Evolutionary conservation across 805 yeast species (phyloP).

Genomic region (Gaillardinia entomophila): DNA sequence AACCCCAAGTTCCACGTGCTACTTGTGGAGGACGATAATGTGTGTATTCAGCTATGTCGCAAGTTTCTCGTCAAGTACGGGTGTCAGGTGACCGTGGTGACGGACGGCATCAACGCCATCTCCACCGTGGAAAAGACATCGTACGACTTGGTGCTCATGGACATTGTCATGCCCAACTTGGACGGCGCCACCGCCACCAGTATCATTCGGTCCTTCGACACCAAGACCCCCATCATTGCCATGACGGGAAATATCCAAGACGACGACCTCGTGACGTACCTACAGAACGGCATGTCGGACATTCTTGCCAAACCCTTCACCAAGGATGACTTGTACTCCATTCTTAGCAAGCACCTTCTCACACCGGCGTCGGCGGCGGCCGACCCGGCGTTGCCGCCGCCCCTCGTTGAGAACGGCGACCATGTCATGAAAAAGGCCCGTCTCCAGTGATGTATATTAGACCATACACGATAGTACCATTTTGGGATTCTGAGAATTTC

Average conservation of each 20-base stretch:
- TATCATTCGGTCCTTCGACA: conserved; percentile 78
- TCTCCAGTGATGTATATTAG: not conserved
- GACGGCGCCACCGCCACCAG: conserved; percentile 91
- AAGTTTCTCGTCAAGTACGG: conserved; percentile 84
- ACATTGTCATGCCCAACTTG: conserved; percentile 82
- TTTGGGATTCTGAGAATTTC: too few species aligned
- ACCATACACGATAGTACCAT: not conserved
- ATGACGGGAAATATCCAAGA: conserved; percentile 90
- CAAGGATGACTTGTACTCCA: conserved; percentile 73
- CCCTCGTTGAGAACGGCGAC: not conserved
- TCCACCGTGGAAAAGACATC: conserved; percentile 63
- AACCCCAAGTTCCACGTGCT: conserved; percentile 61
- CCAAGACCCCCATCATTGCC: conserved; percentile 84
- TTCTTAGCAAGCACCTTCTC: conserved; percentile 68
- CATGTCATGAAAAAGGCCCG: not conserved
- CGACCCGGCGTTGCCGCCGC: too few species aligned
- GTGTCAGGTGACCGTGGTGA: conserved; percentile 86
- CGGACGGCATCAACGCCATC: conserved; percentile 89
- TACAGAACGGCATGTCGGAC: conserved; percentile 88
- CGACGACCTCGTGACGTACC: conserved; percentile 71
- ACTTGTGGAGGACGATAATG: conserved; percentile 75
- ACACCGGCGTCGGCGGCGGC: conserved; percentile 11
- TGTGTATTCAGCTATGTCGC: conserved; percentile 76
- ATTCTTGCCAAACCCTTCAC: conserved; percentile 93
- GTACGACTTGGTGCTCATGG: conserved; percentile 78